Conservation (phyloP, 306 rosid genomes). For the Citrullus mucosospermus region DNA sequence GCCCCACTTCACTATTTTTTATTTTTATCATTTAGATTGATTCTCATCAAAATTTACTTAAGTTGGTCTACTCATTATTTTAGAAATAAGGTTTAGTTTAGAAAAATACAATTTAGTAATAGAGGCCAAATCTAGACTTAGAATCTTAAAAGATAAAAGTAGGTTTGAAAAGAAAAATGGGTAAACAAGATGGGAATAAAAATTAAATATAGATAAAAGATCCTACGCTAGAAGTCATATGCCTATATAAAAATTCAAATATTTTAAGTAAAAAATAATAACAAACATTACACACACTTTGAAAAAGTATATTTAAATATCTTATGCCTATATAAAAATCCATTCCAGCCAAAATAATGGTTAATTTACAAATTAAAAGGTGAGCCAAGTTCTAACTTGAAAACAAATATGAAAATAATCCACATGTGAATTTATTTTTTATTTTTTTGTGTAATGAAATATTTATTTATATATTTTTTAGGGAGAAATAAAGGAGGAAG, state of each 20-base stretch:
- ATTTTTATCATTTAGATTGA: background rate
- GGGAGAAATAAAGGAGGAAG: constrained; percentile 64
- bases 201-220: background rate
- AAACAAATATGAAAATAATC: too few relatives aligned
- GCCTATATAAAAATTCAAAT: too few relatives aligned
- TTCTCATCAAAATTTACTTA: background rate
- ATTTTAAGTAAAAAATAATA: background rate
- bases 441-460: too few relatives aligned
- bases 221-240: background rate
- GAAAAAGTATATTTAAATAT: background rate
- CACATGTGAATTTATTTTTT: too few relatives aligned
- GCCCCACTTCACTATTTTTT: too few relatives aligned
- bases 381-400: too few relatives aligned
- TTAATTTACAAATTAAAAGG: too few relatives aligned
- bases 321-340: background rate
- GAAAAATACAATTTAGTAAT: too few relatives aligned
- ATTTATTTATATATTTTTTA: background rate
- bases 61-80: background rate
- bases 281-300: background rate
- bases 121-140: background rate
- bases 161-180: too few relatives aligned
- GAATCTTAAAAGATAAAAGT: too few relatives aligned
- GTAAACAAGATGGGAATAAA: background rate
- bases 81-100: background rate
- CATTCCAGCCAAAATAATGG: background rate